These are phyloP conservation scores for Cladophialophora immunda DNA, from an alignment of 2,329 filamentous ascomycete genomes.

Conservation along the genomic window DNA sequence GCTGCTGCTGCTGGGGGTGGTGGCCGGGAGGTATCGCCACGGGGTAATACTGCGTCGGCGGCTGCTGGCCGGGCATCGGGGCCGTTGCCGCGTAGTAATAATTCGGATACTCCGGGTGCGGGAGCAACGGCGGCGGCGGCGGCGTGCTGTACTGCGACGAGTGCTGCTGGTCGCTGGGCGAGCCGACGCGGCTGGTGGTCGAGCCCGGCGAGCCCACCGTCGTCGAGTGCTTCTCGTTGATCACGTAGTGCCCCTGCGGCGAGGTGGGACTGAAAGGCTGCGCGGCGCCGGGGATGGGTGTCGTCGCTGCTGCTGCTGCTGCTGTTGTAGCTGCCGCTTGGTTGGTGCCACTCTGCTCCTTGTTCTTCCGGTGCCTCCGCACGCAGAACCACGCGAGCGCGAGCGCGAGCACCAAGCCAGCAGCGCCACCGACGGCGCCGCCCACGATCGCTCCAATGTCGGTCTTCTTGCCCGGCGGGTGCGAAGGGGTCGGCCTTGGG, in stretches of 20 bases:
- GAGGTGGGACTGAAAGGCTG: neutral
- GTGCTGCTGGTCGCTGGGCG: slow-evolving; percentile 1
- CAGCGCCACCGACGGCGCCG: slow-evolving; percentile 22
- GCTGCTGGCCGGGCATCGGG: neutral
- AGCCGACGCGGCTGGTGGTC: neutral
- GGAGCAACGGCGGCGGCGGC: neutral
- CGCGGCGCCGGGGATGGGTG: neutral
- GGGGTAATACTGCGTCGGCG: slow-evolving; percentile 2
- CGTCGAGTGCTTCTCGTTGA: neutral
- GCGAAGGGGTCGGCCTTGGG: slow-evolving; percentile 43
- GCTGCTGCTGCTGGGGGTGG: neutral
- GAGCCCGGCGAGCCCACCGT: neutral
- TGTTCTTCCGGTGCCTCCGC: neutral
- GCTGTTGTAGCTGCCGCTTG: neutral
- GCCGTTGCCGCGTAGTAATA: neutral
- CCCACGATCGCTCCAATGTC: slow-evolving; percentile 31
- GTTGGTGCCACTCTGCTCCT: neutral
- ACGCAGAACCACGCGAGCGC: neutral
- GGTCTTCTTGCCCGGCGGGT: slow-evolving; percentile 40
- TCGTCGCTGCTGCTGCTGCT: neutral
- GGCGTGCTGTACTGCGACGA: slow-evolving; percentile 7
- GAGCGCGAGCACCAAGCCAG: neutral
- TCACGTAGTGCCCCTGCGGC: neutral
- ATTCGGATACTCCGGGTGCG: neutral
- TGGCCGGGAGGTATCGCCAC: neutral